Evolutionary conservation across 2,329 filamentous ascomycete species (phyloP).

Genomic region (Hymenoscyphus albidus): DNA sequence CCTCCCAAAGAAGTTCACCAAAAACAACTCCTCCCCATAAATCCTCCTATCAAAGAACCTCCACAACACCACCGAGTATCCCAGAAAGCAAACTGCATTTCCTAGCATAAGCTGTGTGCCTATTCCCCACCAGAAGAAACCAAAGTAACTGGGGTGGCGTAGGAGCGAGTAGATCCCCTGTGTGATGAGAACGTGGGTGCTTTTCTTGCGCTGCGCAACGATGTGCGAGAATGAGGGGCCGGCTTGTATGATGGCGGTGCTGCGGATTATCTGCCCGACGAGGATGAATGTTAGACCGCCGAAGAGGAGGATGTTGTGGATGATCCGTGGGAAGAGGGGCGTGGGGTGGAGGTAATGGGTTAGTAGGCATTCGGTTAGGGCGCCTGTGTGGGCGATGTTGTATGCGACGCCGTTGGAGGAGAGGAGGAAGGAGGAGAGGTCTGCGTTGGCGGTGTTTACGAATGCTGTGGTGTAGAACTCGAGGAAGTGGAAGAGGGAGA

Average conservation of each 20-base stretch:
- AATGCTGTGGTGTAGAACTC: conserved; percentile 89
- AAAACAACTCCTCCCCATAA: conserved; percentile 69
- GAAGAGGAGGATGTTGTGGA: conserved; percentile 39
- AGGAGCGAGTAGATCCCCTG: conserved; percentile 71
- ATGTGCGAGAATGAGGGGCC: conserved; percentile 89
- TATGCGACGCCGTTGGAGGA: conserved; percentile 82
- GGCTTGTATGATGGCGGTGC: conserved; percentile 83
- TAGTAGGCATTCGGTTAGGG: conserved; percentile 68
- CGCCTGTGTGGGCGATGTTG: conserved; percentile 73
- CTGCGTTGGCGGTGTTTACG: conserved; percentile 73
- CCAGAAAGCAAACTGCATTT: conserved; percentile 73
- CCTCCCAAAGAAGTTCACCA: conserved; percentile 78
- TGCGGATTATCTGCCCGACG: conserved; percentile 71
- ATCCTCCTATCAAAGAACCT: conserved; percentile 77
- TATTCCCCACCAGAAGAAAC: conserved; percentile 98
- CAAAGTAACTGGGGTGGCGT: conserved; percentile 91
- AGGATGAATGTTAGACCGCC: conserved; percentile 62
- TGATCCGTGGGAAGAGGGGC: conserved; percentile 23
- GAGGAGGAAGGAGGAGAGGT: conserved; percentile 74
- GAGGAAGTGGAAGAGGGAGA: conserved; percentile 88
- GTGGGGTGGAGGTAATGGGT: conserved; percentile 53
- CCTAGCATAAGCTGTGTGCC: conserved; percentile 89
- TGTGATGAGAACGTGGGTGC: conserved; percentile 76
- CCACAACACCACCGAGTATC: conserved; percentile 75
- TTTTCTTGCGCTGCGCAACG: conserved; percentile 66